Evolutionary conservation across 2,329 filamentous ascomycete species (phyloP).

Genomic region (Beauveria varroae): DNA sequence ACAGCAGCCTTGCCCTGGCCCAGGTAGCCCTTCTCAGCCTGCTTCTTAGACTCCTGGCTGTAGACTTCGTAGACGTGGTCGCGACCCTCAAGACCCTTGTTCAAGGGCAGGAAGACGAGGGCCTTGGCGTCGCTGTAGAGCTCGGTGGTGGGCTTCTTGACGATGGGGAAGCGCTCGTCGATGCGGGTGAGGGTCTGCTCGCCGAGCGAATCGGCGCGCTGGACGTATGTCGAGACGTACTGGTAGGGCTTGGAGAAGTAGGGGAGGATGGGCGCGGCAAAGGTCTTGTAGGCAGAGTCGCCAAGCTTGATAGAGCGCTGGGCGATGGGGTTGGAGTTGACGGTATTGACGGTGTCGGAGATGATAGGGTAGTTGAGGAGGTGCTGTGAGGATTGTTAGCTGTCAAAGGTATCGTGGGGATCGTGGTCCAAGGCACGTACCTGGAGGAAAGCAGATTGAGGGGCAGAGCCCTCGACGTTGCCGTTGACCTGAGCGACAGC

Average conservation of each 20-base stretch:
- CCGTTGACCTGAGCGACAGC: conserved; percentile 13
- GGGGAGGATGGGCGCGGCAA: conserved; percentile 71
- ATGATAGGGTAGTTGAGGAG: conserved; percentile 78
- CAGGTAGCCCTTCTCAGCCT: conserved; percentile 55
- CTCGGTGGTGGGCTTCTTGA: conserved; percentile 69
- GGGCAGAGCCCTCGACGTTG: conserved; percentile 9
- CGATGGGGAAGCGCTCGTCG: conserved; percentile 62
- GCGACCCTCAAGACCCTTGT: conserved; percentile 53
- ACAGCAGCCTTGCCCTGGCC: conserved; percentile 63
- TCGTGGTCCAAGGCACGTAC: conserved; percentile 23
- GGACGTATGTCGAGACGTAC: conserved; percentile 77
- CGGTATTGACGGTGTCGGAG: conserved; percentile 66
- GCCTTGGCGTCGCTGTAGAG: conserved; percentile 57
- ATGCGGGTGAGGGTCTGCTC: conserved; percentile 63
- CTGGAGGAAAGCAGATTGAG: conserved; percentile 40
- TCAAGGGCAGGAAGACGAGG: conserved; percentile 54
- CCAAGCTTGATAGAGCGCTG: conserved; percentile 73
- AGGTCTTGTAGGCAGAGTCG: conserved; percentile 65
- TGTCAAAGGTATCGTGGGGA: not conserved
- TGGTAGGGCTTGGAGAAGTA: conserved; percentile 65
- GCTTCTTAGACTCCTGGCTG: conserved; percentile 53
- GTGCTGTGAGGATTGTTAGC: conserved; percentile 49
- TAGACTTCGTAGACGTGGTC: conserved; percentile 54
- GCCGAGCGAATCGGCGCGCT: conserved; percentile 70
- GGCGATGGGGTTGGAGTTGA: conserved; percentile 77